Base-by-base conservation (phyloP, 2,329 filamentous ascomycete species). In the Fusarium pilosicola region DNA sequence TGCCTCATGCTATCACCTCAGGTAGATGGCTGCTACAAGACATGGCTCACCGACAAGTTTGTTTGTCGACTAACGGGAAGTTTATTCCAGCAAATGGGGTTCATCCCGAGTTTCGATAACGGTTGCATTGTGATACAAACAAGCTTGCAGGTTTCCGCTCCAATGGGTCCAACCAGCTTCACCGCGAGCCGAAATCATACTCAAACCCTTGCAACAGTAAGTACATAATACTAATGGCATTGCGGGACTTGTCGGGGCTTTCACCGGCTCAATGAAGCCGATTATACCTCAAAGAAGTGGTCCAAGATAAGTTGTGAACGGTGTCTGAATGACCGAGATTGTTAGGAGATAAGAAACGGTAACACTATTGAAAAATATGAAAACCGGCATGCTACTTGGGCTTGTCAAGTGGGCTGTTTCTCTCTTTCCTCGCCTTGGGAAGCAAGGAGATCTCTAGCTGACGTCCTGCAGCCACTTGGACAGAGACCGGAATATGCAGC, bases 41-140 rank as follows among this genome's bases (percentile, higher is more conserved):
- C 22, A 44, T 72, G 32, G 56, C 60, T 65, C 65, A 72, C 71
- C 59, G 59, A 70, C 68, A 72, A 55, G 64, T 62, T 49, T 61
- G 64, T 62, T 49, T 61, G 56, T 60, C 54, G 51, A 73, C 61
- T 68, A 54, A 62, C 56, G 66, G 62, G 65, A 38, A 49, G 41
- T 34, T 57, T 60, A 36, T 56, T 55, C 62, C 57, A 62, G 70
- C 76, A 75, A 77, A 77, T 77, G 66, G 70, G 76, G 74, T 75
- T 75, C 65, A 61, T 74, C 68, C 71, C 74, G 68, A 65, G 54
- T 57, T 70, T 71, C 61, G 59, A 64, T 73, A 74, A 67, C 59
- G 70, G 71, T 65, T 65, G 54, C 57, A 66, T 62, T 66, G 70
- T 74, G 62, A 46, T 66, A 73, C 73, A 73, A 73, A 56, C 57